These are phyloP conservation scores for Lablab purpureus DNA, from an alignment of 306 rosid species.

Conservation along the genomic window DNA sequence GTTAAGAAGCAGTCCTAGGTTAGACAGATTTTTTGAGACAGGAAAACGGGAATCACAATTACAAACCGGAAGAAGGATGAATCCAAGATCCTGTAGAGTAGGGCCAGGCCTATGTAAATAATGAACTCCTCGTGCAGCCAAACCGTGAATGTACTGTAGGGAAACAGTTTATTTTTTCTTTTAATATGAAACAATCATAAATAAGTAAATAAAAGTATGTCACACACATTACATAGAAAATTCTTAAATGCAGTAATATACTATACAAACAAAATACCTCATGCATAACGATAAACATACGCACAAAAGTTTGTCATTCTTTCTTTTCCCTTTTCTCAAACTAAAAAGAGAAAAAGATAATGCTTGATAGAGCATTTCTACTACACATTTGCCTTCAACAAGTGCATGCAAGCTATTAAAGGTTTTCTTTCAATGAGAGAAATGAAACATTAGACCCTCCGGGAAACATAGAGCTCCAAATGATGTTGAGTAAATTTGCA, in stretches of 20 bases:
- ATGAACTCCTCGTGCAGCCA: slow-evolving; percentile 98
- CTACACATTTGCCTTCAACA: slow-evolving; percentile 8
- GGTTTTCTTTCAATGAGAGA: slow-evolving; percentile 14
- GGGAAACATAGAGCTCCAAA: slow-evolving; percentile 24
- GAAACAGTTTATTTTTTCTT: slow-evolving; percentile 40
- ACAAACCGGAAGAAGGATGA: slow-evolving; percentile 83
- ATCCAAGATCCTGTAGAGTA: slow-evolving; percentile 89
- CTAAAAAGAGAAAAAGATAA: background rate
- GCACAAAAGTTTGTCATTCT: slow-evolving; percentile 22
- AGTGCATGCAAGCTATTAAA: slow-evolving; percentile 23
- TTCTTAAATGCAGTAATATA: background rate
- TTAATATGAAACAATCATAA: slow-evolving; percentile 29
- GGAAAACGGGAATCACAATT: background rate
- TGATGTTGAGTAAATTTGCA: slow-evolving; percentile 23
- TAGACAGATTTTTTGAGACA: slow-evolving; percentile 11
- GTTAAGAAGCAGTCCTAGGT: slow-evolving; percentile 38
- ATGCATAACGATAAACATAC: background rate
- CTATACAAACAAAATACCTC: background rate
- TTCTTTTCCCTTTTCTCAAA: slow-evolving; percentile 30
- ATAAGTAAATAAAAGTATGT: slow-evolving; percentile 15
- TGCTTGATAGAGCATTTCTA: slow-evolving; percentile 25
- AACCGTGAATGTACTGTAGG: slow-evolving; percentile 88
- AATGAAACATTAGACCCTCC: slow-evolving; percentile 13
- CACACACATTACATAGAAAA: slow-evolving; percentile 36
- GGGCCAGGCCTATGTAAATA: slow-evolving; percentile 95